Percentiles rank a stretch among this genome's conserved stretches.
phyloP scores from a whole-genome alignment of 768 basidiomycete genomes.

The Boletus tylopilopsis region DNA sequence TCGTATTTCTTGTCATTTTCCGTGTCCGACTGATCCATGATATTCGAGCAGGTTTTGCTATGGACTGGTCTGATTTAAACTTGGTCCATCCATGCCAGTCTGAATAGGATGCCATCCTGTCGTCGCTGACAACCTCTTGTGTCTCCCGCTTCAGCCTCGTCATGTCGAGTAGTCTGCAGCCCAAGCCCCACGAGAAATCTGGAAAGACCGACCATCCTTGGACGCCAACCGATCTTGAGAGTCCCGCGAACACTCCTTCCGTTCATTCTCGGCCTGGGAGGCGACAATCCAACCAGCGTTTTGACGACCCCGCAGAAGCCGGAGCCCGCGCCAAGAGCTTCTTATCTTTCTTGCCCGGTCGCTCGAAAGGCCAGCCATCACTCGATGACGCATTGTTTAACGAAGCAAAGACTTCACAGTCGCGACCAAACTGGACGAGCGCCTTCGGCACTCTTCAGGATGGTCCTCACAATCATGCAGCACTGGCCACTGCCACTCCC shows the following conservation, averaged over 20 bases:
- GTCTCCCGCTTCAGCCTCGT: background rate
- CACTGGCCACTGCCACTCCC: constrained; percentile 2
- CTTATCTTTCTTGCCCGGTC: constrained; percentile 16
- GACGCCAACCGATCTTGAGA: background rate
- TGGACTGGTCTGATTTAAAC: constrained; percentile 16
- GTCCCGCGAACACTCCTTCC: background rate
- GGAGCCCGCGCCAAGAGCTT: constrained; percentile 4
- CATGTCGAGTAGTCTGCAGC: constrained; percentile 14
- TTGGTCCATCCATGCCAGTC: constrained; percentile 4
- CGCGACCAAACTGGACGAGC: constrained; percentile 22
- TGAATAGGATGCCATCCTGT: background rate
- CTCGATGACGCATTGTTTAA: constrained; percentile 25
- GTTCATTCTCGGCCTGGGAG: background rate
- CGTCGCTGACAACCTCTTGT: background rate
- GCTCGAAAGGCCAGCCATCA: constrained; percentile 8
- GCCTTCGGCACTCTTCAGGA: constrained; percentile 20
- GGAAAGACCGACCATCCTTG: background rate
- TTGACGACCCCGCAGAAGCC: constrained; percentile 6
- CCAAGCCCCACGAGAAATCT: background rate
- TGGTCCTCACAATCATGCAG: constrained; percentile 14
- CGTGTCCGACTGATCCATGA: background rate
- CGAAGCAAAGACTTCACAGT: constrained; percentile 24
- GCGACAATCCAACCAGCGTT: background rate
- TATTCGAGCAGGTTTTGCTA: constrained; percentile 1
- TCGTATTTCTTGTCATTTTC: background rate